Conservation (phyloP, 2,329 filamentous ascomycete genomes). For the Dendrostoma leiphaemia region DNA sequence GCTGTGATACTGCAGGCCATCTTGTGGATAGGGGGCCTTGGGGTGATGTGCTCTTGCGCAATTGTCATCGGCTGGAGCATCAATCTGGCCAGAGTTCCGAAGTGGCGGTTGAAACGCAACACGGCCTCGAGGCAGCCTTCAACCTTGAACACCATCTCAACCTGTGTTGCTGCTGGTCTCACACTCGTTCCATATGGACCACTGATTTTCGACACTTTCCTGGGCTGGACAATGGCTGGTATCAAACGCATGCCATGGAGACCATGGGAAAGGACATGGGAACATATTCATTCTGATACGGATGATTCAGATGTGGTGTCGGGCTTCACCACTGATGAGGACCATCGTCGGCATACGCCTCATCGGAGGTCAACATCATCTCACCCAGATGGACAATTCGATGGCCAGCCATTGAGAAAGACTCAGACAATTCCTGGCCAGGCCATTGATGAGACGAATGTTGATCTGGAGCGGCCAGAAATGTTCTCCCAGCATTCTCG, state of each 20-base stretch:
- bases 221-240: neutral
- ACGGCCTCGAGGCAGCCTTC: conserved; percentile 34
- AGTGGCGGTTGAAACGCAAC: conserved; percentile 77
- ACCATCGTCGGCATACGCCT: neutral
- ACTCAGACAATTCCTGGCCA: neutral
- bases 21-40: conserved; percentile 80
- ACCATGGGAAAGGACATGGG: conserved; percentile 22
- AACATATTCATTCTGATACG: conserved; percentile 31
- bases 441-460: neutral
- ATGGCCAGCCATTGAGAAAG: neutral
- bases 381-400: neutral
- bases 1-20: conserved; percentile 80
- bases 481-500: conserved; percentile 22
- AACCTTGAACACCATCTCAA: conserved; percentile 34
- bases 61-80: conserved; percentile 81
- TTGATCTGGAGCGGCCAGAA: neutral
- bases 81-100: conserved; percentile 80
- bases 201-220: neutral
- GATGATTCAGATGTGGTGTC: conserved; percentile 33
- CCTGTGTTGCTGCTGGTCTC: conserved; percentile 18
- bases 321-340: conserved; percentile 28
- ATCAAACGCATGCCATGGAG: conserved; percentile 30
- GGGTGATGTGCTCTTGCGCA: conserved; percentile 70
- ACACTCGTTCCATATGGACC: conserved; percentile 26
- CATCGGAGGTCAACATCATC: conserved; percentile 6